Evolutionary conservation across 306 rosid species (phyloP).

Genomic region (Quercus mongolica): DNA sequence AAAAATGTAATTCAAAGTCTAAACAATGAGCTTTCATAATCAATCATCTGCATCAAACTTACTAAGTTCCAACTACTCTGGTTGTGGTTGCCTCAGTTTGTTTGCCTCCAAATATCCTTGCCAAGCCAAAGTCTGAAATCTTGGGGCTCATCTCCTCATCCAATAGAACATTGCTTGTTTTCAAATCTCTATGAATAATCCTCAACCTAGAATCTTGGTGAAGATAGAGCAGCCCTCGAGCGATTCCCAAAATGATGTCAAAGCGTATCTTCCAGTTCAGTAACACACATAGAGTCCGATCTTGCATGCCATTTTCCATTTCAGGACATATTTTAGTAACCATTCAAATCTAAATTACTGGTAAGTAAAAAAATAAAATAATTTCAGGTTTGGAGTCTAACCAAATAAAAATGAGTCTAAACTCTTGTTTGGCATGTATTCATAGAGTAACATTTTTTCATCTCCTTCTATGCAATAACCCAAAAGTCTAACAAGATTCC

Average conservation of each 20-base stretch:
- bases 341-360: not conserved
- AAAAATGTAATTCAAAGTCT: not conserved
- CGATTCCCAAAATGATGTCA: conserved; percentile 12
- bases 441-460: conserved; percentile 9
- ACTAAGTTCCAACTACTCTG: conserved; percentile 26
- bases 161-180: conserved; percentile 19
- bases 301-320: not conserved
- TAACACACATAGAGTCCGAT: not conserved
- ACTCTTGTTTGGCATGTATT: conserved; percentile 14
- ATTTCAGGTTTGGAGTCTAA: not conserved
- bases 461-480: conserved; percentile 12
- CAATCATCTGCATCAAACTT: not conserved
- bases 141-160: conserved; percentile 21
- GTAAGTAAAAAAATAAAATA: not conserved
- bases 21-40: not conserved
- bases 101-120: conserved; percentile 9
- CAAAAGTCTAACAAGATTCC: conserved; percentile 13
- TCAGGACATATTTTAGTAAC: not conserved
- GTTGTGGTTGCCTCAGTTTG: conserved; percentile 14
- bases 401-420: conserved; percentile 12
- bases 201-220: conserved; percentile 26
- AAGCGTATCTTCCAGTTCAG: not conserved
- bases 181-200: conserved; percentile 21
- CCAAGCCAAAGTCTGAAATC: conserved; percentile 21
- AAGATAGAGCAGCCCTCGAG: conserved; percentile 19